phyloP scores from a whole-genome alignment of 345 rosid genomes.

The Isatis tinctoria region DNA sequence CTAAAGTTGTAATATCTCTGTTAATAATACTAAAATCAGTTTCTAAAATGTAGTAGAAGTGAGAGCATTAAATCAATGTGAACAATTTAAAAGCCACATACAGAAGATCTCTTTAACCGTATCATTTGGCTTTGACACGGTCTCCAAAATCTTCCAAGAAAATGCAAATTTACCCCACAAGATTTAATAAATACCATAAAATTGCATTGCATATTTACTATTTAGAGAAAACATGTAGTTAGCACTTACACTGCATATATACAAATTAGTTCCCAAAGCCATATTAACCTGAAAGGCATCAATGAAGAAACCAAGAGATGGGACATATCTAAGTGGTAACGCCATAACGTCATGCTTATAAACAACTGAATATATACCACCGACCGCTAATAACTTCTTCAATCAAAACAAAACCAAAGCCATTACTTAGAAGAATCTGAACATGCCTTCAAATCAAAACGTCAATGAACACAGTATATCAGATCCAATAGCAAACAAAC shows the following conservation, averaged over 20 bases:
- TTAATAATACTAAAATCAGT: neutral
- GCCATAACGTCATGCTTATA: neutral
- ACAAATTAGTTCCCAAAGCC: neutral
- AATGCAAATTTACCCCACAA: neutral
- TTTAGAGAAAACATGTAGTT: neutral
- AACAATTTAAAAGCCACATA: slow-evolving; percentile 1
- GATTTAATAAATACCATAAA: neutral
- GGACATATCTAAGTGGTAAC: neutral
- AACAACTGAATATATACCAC: neutral
- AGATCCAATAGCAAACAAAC: neutral
- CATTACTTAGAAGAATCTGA: neutral
- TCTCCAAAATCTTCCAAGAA: neutral
- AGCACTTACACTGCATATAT: neutral
- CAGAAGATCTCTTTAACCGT: neutral
- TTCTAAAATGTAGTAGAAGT: neutral
- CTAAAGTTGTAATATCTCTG: neutral
- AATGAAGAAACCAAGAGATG: neutral
- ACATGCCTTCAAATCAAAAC: neutral
- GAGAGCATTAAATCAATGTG: slow-evolving; percentile 1
- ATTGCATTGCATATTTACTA: neutral
- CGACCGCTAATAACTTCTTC: neutral
- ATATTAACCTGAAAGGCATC: neutral
- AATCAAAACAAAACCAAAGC: neutral
- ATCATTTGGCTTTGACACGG: slow-evolving; percentile 8
- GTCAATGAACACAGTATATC: neutral